Base-by-base conservation (phyloP, 2,329 filamentous ascomycete species). In the Epicoccum sorghinum region DNA sequence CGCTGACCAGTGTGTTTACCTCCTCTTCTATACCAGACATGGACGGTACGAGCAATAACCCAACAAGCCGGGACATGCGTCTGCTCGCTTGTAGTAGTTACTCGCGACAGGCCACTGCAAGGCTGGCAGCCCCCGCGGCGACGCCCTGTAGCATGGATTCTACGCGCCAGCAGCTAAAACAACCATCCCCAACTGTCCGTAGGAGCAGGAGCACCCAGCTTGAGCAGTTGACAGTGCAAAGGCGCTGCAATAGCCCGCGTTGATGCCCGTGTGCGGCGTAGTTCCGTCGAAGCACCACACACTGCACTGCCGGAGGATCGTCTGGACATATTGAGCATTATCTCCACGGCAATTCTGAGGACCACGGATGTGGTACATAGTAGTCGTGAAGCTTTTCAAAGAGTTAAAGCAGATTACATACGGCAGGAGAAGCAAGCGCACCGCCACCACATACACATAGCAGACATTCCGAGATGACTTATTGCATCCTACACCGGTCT, bases 41-140 rank as follows among this genome's bases (percentile, higher is more conserved):
- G 32, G 7, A 13, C 32, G 32, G 32, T 13, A n/a, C 24, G 10
- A 24, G 42, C 23, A 38, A 18, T 18, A 18, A 18, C 18, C 18
- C 12, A 3, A n/a, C 22, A n/a, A 7, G 6, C 10, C 18, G 30
- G 24, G 18, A 29, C n/a, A 9, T 9, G 10, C 23, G 10, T 24
- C 29, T 13, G 25, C 18, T 13, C 8, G 9, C 36, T 12, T 41
- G n/a, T 7, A 24, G 3, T 4, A 18, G 24, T 7, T 24, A 18
- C 4, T 23, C 7, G 7, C 9, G 24, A 50, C 47, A 50, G 22
- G 25, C 37, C 32, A 38, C 25, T 47, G 46, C 52, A 46, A 46
- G 41, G 46, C 36, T 30, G 40, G 3, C n/a, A 45, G 39, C 14
- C 25, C 10, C 2, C 18, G 32, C 46, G 24, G 36, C 35, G 13